These are phyloP conservation scores for Pseudogymnoascus sp. DNA, from an alignment of 2,329 filamentous ascomycete species.

Conservation along the genomic window DNA sequence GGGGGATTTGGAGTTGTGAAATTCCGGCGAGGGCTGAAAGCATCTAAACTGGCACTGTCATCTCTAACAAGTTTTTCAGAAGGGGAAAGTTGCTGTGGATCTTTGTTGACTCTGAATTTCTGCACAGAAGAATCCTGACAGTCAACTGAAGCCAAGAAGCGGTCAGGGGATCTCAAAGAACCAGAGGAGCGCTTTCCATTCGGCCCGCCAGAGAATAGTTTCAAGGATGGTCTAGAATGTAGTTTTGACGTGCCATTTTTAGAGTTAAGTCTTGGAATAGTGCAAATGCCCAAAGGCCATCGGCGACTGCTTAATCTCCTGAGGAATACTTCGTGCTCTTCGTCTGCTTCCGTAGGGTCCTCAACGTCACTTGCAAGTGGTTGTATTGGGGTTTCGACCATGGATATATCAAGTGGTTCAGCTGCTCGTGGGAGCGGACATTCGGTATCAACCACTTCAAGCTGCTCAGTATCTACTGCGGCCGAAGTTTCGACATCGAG, in stretches of 20 bases:
- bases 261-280: constrained; percentile 9
- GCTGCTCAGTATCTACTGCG: neutral
- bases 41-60: constrained; percentile 39
- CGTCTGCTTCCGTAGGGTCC: neutral
- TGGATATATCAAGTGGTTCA: neutral
- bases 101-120: constrained; percentile 46
- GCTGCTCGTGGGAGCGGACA: neutral
- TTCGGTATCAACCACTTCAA: neutral
- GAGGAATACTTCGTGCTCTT: constrained; percentile 1
- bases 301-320: neutral
- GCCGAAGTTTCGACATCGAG: neutral
- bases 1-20: constrained; percentile 20
- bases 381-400: neutral
- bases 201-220: constrained; percentile 15
- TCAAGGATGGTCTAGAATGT: constrained; percentile 20
- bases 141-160: constrained; percentile 41
- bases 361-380: neutral
- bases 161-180: constrained; percentile 39
- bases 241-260: constrained; percentile 16
- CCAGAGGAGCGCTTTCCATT: constrained; percentile 15
- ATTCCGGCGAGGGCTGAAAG: constrained; percentile 40
- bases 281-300: constrained; percentile 5
- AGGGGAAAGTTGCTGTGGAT: constrained; percentile 36
- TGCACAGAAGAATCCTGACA: constrained; percentile 33
- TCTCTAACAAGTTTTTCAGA: constrained; percentile 40